Evolutionary conservation across 1,284 basidiomycete genomes (phyloP).

Genomic region (Ceratobasidium sp.): DNA sequence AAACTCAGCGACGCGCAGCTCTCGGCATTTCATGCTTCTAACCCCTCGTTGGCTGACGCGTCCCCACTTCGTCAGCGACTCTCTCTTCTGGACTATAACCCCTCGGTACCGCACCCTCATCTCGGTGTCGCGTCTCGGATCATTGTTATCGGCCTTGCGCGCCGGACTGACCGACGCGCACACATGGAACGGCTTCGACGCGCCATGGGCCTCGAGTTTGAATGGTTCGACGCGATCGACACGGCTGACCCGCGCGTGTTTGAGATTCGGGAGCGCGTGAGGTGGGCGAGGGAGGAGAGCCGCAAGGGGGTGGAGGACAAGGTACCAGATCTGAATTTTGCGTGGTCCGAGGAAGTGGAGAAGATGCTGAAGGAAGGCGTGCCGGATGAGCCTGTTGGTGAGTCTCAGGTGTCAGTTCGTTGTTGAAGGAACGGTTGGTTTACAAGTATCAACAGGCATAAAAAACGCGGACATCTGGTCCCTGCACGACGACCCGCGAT

Average conservation of each 20-base stretch:
- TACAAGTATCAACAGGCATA: neutral
- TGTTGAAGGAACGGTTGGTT: neutral
- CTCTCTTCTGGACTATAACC: neutral
- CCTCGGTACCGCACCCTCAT: slow-evolving; percentile 6
- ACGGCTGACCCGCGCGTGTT: slow-evolving; percentile 14
- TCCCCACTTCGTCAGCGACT: slow-evolving; percentile 24
- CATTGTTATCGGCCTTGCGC: slow-evolving; percentile 50
- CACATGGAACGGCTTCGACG: slow-evolving; percentile 47
- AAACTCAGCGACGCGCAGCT: slow-evolving; percentile 13
- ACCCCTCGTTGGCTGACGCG: neutral
- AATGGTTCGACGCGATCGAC: slow-evolving; percentile 47
- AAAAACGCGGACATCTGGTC: slow-evolving; percentile 30
- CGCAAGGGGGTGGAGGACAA: slow-evolving; percentile 5
- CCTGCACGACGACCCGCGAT: slow-evolving; percentile 18
- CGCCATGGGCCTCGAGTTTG: slow-evolving; percentile 48
- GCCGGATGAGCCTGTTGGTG: slow-evolving; percentile 22
- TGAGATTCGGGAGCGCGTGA: slow-evolving; percentile 43
- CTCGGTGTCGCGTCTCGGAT: slow-evolving; percentile 49
- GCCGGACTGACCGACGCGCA: slow-evolving; percentile 48
- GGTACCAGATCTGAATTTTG: slow-evolving; percentile 22
- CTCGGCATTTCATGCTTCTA: neutral
- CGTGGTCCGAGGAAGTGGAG: slow-evolving; percentile 28
- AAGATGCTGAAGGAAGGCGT: slow-evolving; percentile 4
- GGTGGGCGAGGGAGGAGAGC: slow-evolving; percentile 28
- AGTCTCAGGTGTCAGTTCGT: neutral